Conservation (phyloP, 306 rosid genomes). For the Gillenia trifoliata region DNA sequence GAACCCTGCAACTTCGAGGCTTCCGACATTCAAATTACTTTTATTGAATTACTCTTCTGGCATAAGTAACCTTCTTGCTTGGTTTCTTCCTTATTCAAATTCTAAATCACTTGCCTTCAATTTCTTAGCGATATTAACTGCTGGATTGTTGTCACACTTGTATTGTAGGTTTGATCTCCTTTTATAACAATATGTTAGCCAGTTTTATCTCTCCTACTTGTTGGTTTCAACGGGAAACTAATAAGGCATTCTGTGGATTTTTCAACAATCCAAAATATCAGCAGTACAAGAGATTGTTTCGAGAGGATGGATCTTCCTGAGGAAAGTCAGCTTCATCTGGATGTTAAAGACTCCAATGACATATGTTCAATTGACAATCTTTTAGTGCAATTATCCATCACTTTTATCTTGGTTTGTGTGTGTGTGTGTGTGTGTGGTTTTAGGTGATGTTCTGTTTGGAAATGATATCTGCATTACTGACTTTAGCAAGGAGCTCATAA, state of each 20-base stretch:
- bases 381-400: conserved; percentile 14
- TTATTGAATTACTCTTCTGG: neutral
- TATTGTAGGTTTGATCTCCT: neutral
- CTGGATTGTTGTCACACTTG: neutral
- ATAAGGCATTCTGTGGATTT: conserved; percentile 90
- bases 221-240: conserved; percentile 63
- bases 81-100: neutral
- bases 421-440: neutral
- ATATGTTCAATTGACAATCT: neutral
- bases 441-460: neutral
- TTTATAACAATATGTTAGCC: neutral
- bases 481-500: neutral
- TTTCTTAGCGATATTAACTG: neutral
- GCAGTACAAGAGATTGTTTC: conserved; percentile 33
- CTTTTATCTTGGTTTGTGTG: conserved; percentile 21
- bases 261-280: conserved; percentile 39
- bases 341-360: conserved; percentile 10
- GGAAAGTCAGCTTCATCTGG: conserved; percentile 7
- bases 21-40: neutral
- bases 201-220: conserved; percentile 13
- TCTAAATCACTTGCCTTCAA: neutral
- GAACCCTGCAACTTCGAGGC: neutral
- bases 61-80: neutral
- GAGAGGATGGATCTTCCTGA: conserved; percentile 29
- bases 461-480: conserved; percentile 10